phyloP scores from a whole-genome alignment of 768 basidiomycete genomes.

The Rhizopogon salebrosus region DNA sequence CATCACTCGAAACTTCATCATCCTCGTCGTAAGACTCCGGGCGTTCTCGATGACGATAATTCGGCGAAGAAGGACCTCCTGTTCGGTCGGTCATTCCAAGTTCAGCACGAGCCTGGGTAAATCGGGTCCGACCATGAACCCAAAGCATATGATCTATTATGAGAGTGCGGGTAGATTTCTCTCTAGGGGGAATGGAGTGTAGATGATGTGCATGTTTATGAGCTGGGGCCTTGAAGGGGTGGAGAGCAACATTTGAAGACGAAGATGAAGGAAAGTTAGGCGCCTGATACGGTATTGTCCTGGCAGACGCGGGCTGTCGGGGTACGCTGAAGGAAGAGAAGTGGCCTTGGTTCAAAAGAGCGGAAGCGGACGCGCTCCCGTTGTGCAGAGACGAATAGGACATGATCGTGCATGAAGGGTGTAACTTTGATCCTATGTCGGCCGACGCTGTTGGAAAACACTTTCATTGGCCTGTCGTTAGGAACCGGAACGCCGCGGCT shows the following conservation, averaged over 20 bases:
- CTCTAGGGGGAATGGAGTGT: conserved; percentile 80
- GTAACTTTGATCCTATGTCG: conserved; percentile 8
- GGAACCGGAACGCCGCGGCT: conserved; percentile 2
- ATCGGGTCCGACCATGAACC: conserved; percentile 77
- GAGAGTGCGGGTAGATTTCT: conserved; percentile 84
- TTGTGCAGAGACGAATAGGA: conserved; percentile 25
- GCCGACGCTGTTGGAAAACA: conserved; percentile 10
- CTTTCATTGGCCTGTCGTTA: too few species aligned
- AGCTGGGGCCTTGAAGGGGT: conserved; percentile 62
- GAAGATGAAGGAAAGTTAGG: conserved; percentile 12
- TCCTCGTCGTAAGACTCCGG: conserved; percentile 78
- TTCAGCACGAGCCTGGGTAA: conserved; percentile 80
- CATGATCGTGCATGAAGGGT: conserved; percentile 13
- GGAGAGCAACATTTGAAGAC: conserved; percentile 4
- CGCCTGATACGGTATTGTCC: conserved; percentile 1
- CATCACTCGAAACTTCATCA: conserved; percentile 59
- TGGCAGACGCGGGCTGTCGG: conserved; percentile 5
- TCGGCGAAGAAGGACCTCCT: conserved; percentile 55
- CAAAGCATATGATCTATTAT: conserved; percentile 87
- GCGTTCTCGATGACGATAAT: conserved; percentile 59
- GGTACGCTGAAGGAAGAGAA: conserved; percentile 15
- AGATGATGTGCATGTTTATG: conserved; percentile 88
- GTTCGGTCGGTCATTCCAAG: conserved; percentile 82
- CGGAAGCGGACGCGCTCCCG: conserved; percentile 9
- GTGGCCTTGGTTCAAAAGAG: conserved; percentile 12